Conservation (phyloP, 257 asterid genomes). For the Schizonepeta tenuifolia region DNA sequence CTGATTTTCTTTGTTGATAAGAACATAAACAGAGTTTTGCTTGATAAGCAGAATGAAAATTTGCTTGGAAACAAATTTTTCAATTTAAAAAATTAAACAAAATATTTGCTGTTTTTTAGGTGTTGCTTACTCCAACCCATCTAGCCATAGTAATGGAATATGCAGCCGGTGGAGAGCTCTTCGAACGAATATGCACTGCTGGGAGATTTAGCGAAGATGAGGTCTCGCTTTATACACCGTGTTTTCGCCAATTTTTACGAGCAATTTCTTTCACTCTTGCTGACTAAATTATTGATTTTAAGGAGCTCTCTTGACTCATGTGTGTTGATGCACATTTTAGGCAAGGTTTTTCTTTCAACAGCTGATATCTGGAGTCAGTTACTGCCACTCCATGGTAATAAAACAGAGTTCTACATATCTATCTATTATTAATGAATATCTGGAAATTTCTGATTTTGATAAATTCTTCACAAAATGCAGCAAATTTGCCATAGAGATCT, state of each 20-base stretch:
- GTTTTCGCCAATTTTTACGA: no score
- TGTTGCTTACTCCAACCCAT: slow-evolving; percentile 70
- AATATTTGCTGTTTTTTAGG: slow-evolving; percentile 39
- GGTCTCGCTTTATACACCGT: slow-evolving; percentile 30
- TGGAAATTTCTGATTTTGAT: background rate
- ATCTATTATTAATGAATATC: background rate
- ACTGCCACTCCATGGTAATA: slow-evolving; percentile 79
- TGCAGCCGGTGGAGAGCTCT: slow-evolving; percentile 87
- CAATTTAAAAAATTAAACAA: background rate
- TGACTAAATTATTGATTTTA: background rate
- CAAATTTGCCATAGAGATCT: slow-evolving; percentile 86
- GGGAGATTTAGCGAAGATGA: slow-evolving; percentile 84
- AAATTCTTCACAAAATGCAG: slow-evolving; percentile 42
- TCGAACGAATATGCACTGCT: slow-evolving; percentile 67
- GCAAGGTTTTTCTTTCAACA: slow-evolving; percentile 83
- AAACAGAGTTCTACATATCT: background rate
- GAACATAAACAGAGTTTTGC: slow-evolving; percentile 11
- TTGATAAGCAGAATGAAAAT: background rate
- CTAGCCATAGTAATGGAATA: slow-evolving; percentile 85
- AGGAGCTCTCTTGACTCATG: background rate
- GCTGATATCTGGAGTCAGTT: slow-evolving; percentile 77
- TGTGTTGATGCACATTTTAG: slow-evolving; percentile 37
- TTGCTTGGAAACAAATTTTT: no score
- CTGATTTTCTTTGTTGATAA: background rate
- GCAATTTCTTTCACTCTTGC: background rate